Base-by-base conservation (phyloP, 2,329 filamentous ascomycete genomes). In the Bipolaris cookei region DNA sequence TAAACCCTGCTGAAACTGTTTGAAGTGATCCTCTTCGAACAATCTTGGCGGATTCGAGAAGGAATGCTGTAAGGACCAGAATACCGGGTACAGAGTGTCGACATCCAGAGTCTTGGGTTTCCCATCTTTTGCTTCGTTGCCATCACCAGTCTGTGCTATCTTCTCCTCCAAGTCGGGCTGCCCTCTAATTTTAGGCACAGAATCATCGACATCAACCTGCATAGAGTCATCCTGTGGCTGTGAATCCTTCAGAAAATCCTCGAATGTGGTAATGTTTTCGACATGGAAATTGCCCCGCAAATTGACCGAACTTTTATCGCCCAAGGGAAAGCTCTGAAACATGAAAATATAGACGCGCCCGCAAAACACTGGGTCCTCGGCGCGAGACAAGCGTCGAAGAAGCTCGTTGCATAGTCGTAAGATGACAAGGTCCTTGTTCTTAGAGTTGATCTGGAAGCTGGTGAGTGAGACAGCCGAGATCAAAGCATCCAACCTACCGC, bases 291-390 rank as follows among this genome's bases (percentile, higher is more conserved):
- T 94, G 66, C 95, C 95, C 49, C 95, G 87, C 37, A 98, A 83
- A 71, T 99, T 99, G 47, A 99, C 95, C 0, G 95, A 97, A 74
- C 95, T 98, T 74, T 94, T 95, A 77, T 99, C 96, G 30, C 94
- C 94, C 0, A 99, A 82, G 1, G 95, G 95, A 70, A 99, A 98
- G 75, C 92, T 96, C 76, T 99, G 95, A 77, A 98, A 99, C 73
- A 99, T 86, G 77, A 97, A 99, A 63, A 99, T 97, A 77, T 98
- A 98, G 23, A 99, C 95, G 37, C 95, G 86, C 14, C 95, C 95
- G 71, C 95, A 99, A 74, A 99, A 99, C 0, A 96, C 92, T 0
- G 95, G 96, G 76, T 99, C 95, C 75, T 98, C 93, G 3, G 95
- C 94, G 54, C 95, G 87, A n/a, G 95, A 98, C 2, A 99, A 83